phyloP scores from a whole-genome alignment of 768 basidiomycete genomes.

The Suillus occidentalis region DNA sequence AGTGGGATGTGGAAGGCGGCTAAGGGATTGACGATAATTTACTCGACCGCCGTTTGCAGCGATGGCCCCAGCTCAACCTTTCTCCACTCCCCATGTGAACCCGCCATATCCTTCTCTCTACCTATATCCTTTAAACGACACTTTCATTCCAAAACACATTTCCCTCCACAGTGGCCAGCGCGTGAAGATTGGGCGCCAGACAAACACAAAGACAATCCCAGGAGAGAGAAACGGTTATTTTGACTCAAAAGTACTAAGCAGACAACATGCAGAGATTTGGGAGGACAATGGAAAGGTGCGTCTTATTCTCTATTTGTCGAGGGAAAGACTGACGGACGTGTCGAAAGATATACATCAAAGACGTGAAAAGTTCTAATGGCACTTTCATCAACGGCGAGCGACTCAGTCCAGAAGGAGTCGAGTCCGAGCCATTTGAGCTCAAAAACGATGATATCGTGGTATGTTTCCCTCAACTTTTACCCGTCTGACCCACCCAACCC shows the following conservation, averaged over 20 bases:
- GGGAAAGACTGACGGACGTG: slow-evolving; percentile 13
- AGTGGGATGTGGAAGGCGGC: neutral
- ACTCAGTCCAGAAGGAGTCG: slow-evolving; percentile 83
- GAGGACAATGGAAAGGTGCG: slow-evolving; percentile 84
- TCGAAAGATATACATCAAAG: slow-evolving; percentile 90
- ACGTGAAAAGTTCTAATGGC: slow-evolving; percentile 97
- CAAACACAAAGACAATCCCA: slow-evolving; percentile 92
- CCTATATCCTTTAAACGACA: slow-evolving; percentile 92
- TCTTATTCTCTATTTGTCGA: slow-evolving; percentile 6
- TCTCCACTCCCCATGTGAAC: slow-evolving; percentile 30
- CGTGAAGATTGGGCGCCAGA: slow-evolving; percentile 93
- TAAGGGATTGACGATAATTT: slow-evolving; percentile 7
- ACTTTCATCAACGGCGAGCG: slow-evolving; percentile 98
- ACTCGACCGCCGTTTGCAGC: slow-evolving; percentile 13
- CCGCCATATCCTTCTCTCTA: slow-evolving; percentile 48
- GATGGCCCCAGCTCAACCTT: slow-evolving; percentile 34
- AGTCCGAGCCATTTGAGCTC: slow-evolving; percentile 91
- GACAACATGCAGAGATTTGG: slow-evolving; percentile 99
- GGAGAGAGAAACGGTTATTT: slow-evolving; percentile 95
- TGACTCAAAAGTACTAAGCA: slow-evolving; percentile 90
- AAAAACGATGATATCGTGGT: slow-evolving; percentile 96
- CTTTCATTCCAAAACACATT: slow-evolving; percentile 93
- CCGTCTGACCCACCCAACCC: slow-evolving; percentile 11
- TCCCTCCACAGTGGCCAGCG: slow-evolving; percentile 63
- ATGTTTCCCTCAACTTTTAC: slow-evolving; percentile 35